Conservation (phyloP, 768 basidiomycete species). For the Lactifluus volemus region DNA sequence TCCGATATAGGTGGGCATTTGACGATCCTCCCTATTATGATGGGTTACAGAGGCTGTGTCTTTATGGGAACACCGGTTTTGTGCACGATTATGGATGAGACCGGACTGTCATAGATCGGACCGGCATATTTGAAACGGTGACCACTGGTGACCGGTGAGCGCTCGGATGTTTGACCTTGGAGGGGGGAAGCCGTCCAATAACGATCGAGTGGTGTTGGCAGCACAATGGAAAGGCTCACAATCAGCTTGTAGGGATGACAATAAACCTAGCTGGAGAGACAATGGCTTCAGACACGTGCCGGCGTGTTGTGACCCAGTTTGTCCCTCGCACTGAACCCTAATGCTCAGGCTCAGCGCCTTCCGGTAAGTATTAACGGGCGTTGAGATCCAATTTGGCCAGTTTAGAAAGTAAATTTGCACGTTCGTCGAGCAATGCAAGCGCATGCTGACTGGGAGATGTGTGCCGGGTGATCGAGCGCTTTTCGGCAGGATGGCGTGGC, state of each 20-base stretch:
- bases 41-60: background rate
- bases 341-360: background rate
- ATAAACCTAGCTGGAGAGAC: constrained; percentile 2
- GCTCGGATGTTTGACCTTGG: background rate
- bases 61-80: background rate
- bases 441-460: constrained; percentile 37
- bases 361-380: background rate
- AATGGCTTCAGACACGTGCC: constrained; percentile 1
- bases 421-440: constrained; percentile 45
- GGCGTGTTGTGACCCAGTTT: background rate
- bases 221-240: background rate
- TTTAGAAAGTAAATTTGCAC: constrained; percentile 46
- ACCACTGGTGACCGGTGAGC: constrained; percentile 1
- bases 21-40: background rate
- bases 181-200: background rate
- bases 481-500: background rate
- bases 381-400: constrained; percentile 36
- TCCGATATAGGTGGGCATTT: constrained; percentile 14
- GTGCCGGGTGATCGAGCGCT: constrained; percentile 26
- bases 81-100: background rate
- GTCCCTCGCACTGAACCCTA: background rate
- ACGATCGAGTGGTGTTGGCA: background rate
- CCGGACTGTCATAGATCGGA: background rate
- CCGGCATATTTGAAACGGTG: background rate
- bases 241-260: background rate